Percentiles rank a stretch among this genome's conserved stretches.
Evolutionary conservation across 2,329 filamentous ascomycete species (phyloP).

Genomic region (Ophiocordyceps camponoti-saundersi): DNA sequence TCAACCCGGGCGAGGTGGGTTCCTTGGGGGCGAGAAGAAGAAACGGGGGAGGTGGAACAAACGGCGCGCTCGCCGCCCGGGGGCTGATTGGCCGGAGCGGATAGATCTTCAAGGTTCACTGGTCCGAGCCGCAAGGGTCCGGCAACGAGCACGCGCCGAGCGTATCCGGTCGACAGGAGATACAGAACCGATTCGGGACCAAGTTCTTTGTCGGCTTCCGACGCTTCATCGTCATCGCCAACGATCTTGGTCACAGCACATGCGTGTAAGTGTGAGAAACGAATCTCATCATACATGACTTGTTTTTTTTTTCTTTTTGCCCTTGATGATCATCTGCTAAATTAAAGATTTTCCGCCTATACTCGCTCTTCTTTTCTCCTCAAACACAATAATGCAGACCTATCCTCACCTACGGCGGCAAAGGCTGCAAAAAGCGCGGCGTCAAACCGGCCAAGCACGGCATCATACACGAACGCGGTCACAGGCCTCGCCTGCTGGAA

Average conservation of each 20-base stretch:
- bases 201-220: slow-evolving; percentile 31
- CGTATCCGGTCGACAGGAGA: slow-evolving; percentile 16
- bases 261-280: slow-evolving; percentile 29
- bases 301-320: no score
- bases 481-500: slow-evolving; percentile 14
- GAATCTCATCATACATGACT: no score
- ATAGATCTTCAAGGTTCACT: slow-evolving; percentile 38
- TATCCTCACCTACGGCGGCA: slow-evolving; percentile 36
- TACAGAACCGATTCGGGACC: slow-evolving; percentile 16
- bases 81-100: no score
- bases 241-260: slow-evolving; percentile 32
- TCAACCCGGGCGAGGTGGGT: slow-evolving; percentile 23
- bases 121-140: slow-evolving; percentile 32
- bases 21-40: background rate
- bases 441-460: slow-evolving; percentile 35
- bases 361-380: no score
- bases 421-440: slow-evolving; percentile 34
- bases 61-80: background rate
- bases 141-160: slow-evolving; percentile 12
- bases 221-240: slow-evolving; percentile 36
- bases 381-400: slow-evolving; percentile 21
- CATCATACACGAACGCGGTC: slow-evolving; percentile 24
- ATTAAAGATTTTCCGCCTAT: no score
- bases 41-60: background rate
- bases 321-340: no score